Percentiles rank a stretch among this genome's conserved stretches.
Conservation (phyloP, 2,329 filamentous ascomycete species). For the Fonsecaea erecta region DNA sequence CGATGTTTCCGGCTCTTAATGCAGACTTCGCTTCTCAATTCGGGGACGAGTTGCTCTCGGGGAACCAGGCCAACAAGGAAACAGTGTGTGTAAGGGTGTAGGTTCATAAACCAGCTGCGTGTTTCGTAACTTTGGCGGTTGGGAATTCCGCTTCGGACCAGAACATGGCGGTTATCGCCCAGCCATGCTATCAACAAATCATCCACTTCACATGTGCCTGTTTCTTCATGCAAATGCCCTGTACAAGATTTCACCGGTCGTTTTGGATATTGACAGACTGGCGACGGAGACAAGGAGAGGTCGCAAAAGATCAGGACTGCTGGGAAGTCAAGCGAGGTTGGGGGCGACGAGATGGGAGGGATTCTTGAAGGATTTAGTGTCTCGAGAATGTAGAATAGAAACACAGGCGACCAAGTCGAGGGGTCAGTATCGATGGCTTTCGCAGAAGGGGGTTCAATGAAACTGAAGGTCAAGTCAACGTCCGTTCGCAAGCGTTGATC, state of each 20-base stretch:
- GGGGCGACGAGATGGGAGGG: slow-evolving; percentile 15
- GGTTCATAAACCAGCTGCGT: not conserved
- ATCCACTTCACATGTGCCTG: slow-evolving; percentile 11
- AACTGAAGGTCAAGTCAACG: slow-evolving; percentile 1
- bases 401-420: slow-evolving; percentile 9
- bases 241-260: not conserved
- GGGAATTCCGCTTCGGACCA: slow-evolving; percentile 25
- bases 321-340: slow-evolving; percentile 17
- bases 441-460: not conserved
- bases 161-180: slow-evolving; percentile 30
- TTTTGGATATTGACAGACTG: not conserved
- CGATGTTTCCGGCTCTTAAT: slow-evolving; percentile 16
- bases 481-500: slow-evolving; percentile 12
- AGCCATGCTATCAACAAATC: slow-evolving; percentile 18
- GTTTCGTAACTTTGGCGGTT: slow-evolving; percentile 13
- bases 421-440: not conserved
- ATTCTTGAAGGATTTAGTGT: slow-evolving; percentile 18
- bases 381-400: slow-evolving; percentile 12
- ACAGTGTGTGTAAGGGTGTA: not conserved
- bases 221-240: slow-evolving; percentile 1
- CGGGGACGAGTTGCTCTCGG: not conserved
- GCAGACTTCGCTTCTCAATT: not conserved
- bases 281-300: slow-evolving; percentile 1
- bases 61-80: not conserved
- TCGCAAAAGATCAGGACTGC: slow-evolving; percentile 8